A percentile compares a stretch with the other conserved stretches of the same genome.
Evolutionary conservation across 139 green algal genomes (phyloP).

Genomic region (Coelastrella sp.): DNA sequence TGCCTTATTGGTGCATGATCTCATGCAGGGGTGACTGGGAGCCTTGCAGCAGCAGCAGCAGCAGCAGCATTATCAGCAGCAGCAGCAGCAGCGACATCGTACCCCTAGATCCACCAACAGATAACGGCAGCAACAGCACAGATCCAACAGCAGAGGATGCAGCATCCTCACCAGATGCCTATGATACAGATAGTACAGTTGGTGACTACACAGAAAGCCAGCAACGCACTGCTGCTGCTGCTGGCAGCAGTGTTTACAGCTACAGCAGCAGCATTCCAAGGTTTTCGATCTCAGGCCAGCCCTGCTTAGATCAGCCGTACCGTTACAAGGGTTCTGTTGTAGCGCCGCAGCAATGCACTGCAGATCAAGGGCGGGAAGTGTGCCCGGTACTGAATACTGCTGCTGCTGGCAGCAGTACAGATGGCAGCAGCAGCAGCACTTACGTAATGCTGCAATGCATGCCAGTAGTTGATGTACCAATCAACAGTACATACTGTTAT

Average conservation of each 20-base stretch:
- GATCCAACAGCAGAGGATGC: background rate
- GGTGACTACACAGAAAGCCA: background rate
- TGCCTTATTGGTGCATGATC: background rate
- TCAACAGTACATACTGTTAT: conserved; percentile 17
- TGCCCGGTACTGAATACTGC: background rate
- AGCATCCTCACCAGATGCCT: background rate
- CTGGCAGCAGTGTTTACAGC: conserved; percentile 25
- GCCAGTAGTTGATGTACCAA: background rate
- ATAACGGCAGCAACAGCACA: background rate
- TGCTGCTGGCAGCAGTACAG: background rate
- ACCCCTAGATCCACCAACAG: background rate
- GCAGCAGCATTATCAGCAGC: background rate
- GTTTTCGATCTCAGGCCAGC: background rate
- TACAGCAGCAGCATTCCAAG: background rate
- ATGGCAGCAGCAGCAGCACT: background rate
- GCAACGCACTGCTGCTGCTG: background rate
- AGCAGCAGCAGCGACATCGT: background rate
- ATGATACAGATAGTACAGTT: background rate
- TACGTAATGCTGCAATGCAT: conserved; percentile 6
- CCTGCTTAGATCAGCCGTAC: conserved; percentile 2
- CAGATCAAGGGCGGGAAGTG: background rate
- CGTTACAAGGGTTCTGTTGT: background rate
- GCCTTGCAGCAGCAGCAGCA: conserved; percentile 19
- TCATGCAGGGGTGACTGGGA: background rate
- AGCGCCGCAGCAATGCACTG: background rate